Base-by-base conservation (phyloP, 192 early-diverging fungal species). In the Chytriomyces sp. region DNA sequence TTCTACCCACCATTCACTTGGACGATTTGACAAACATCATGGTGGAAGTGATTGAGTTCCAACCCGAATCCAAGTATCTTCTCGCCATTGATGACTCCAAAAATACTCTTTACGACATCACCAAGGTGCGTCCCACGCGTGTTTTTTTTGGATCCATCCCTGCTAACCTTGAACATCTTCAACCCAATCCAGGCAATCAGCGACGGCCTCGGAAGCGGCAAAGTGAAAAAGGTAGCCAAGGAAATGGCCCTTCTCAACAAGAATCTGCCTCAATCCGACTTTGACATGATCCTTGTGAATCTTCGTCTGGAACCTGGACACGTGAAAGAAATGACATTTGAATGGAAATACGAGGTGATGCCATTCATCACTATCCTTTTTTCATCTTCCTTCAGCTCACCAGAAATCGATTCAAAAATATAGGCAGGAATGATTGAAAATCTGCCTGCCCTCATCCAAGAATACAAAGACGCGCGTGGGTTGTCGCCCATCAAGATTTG, bases 81-180 rank as follows among this genome's bases (percentile, higher is more conserved):
- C 74, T 89, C 4, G 87, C 87, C 5, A 79, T 89, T n/a, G 87
- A 89, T 55, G 85, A 89, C 38, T 77, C 75, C 0, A 86, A 85
- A 72, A 65, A 78, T 40, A 83, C 81, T 34, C 44, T 86, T 1
- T 76, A 56, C 17, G 87, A 89, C 36, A 83, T 89, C 30, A 82
- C 80, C 14, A 85, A 85, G 74, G 82, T 86, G 32, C 64, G 37
- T 2, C 5, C 33, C 44, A 3, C 12, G 28, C 17, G 36, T 39
- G 49, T 25, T 30, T 34, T 17, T 17, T 37, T 3, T 34, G 19
- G 38, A 19, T 12, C 36, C 17, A 37, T 28, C 38, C 19, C 19
- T 34, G 14, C 30, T 17, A 38, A 10, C 8, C 3, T 62, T n/a
- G 30, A 2, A 57, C 17, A 1, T 65, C 1, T 19, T 52, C 30